Evolutionary conservation across 345 rosid genomes (phyloP), one percentile per base, ranked within the genome.

Genomic region (Nasturtium officinale): DNA sequence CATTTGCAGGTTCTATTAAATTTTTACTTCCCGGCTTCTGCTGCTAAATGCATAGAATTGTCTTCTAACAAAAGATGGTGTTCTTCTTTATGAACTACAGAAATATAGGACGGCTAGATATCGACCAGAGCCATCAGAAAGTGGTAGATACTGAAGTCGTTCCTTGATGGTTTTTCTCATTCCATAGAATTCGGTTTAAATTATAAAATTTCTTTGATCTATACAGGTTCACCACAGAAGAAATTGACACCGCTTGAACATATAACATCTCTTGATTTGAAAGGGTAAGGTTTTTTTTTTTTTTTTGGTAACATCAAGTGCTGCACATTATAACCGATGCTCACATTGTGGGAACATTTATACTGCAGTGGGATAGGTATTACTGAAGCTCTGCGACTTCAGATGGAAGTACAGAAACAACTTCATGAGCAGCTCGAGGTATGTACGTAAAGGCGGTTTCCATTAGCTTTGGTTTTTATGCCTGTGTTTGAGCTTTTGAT

Each of bases 361-460:
- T 59, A 26, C 18, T 56, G 43, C 87, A 90, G 97, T 46, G 91
- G 95, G 72, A 83, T 87, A 47, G 96, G 87, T 78, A 87, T 94
- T 15, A 90, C 98, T 2, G 98, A 94, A 75, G 98, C 98, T 66
- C 80, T 94, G 70, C 87, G 95, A 30, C 75, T 94, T 60, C 98
- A 94, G 84, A 85, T 94, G 97, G 98, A 94, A 83, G 98, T 94
- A 54, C 98, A 94, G 84, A 94, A 90, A 78, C 89, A 86, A 71
- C 84, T 94, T 69, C 97, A 91, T 58, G 98, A 90, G 80, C 98
- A 94, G 77, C 97, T 94, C 32, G 98, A 94, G 98, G 98, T 91
- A 83, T 55, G 11, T 61, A 29, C 25, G 33, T 25, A 17, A 45
- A 17, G 45, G 7, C 51, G 5, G 5, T 18, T 65, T 6, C 11